These are phyloP conservation scores for Mycothermus thermophilus DNA, from an alignment of 495 filamentous ascomycete species.

Conservation along the genomic window DNA sequence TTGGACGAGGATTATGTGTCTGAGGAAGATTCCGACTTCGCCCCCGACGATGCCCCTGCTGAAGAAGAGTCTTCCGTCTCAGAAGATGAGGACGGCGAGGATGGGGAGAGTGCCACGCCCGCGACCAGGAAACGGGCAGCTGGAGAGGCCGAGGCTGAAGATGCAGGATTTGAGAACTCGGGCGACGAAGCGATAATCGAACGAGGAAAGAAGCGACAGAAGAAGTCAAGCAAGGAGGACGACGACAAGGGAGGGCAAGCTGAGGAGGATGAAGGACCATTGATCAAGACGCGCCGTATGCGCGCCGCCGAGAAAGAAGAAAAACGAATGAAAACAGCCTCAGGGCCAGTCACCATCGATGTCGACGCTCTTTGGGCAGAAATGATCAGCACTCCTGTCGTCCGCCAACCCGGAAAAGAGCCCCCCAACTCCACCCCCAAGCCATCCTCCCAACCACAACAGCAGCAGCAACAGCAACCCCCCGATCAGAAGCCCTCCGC, in stretches of 20 bases:
- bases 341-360: conserved; percentile 64
- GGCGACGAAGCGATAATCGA: conserved; percentile 70
- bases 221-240: conserved; percentile 37
- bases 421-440: no score
- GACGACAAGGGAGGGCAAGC: conserved; percentile 30
- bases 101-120: conserved; percentile 5
- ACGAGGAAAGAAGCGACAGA: conserved; percentile 42
- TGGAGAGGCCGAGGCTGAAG: conserved; percentile 29
- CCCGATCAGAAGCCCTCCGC: conserved; percentile 9
- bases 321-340: conserved; percentile 45
- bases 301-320: conserved; percentile 49
- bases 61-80: conserved; percentile 33
- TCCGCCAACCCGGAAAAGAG: not conserved
- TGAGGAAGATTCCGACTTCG: conserved; percentile 62
- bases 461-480: conserved; percentile 2
- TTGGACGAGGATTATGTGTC: conserved; percentile 51
- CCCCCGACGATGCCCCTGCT: conserved; percentile 43
- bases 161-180: conserved; percentile 43
- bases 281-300: conserved; percentile 71
- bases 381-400: conserved; percentile 43
- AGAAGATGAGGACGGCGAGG: conserved; percentile 22
- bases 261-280: conserved; percentile 57
- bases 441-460: no score
- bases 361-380: conserved; percentile 79
- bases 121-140: conserved; percentile 26